Conservation (phyloP, 208 protist genomes). For the Trypanosoma theileri region DNA sequence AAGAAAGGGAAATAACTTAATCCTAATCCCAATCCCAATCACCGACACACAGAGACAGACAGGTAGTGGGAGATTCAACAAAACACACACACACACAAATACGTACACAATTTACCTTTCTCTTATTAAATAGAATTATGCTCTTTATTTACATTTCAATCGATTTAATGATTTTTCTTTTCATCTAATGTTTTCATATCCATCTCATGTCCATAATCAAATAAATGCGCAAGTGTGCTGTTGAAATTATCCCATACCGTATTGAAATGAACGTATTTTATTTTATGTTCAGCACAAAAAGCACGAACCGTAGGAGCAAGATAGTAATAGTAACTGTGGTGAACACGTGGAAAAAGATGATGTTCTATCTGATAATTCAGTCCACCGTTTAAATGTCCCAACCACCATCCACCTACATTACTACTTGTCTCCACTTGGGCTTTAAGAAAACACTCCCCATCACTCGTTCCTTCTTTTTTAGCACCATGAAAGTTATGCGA, state of each 20-base stretch:
- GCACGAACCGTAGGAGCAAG: conserved; percentile 67
- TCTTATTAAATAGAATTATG: too few relatives aligned
- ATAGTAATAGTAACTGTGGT: conserved; percentile 78
- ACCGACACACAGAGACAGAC: too few relatives aligned
- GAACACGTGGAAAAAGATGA: conserved; percentile 85
- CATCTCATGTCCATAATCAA: conserved; percentile 49
- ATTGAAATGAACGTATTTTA: conserved; percentile 70
- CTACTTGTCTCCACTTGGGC: conserved; percentile 73
- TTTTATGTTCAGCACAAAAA: conserved; percentile 61
- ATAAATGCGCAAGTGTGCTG: conserved; percentile 67
- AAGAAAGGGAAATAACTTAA: too few relatives aligned
- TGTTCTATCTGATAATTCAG: conserved; percentile 92
- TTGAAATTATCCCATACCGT: conserved; percentile 67
- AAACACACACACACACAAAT: too few relatives aligned
- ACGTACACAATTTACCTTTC: too few relatives aligned
- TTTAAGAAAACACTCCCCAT: conserved; percentile 56
- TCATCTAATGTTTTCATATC: conserved; percentile 34
- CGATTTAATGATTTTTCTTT: too few relatives aligned
- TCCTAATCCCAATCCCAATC: too few relatives aligned
- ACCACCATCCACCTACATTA: conserved; percentile 77
- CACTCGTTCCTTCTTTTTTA: conserved; percentile 59
- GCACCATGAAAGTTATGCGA: conserved; percentile 80
- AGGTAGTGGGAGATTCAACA: too few relatives aligned
- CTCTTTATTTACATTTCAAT: background rate
- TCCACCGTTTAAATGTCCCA: conserved; percentile 76